Base-by-base conservation (phyloP, 805 yeast genomes). In the Cyberlindnera maritima region DNA sequence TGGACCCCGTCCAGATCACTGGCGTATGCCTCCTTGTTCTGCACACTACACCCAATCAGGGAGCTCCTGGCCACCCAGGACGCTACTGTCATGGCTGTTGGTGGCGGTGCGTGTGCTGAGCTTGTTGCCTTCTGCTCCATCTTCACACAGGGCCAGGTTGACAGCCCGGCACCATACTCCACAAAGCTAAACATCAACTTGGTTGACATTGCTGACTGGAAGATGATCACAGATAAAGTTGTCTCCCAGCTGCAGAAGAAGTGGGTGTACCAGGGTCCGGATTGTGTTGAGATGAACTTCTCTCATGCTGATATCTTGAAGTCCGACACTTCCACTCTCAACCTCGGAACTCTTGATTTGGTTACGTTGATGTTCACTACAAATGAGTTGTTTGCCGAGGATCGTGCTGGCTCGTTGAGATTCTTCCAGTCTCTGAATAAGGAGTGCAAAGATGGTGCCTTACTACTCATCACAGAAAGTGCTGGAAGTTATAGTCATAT, bases 51-150 rank as follows among this genome's bases (percentile, higher is more conserved):
- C 5, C 73, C 73, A 3, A 62, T 81, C 10, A 60, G 64, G 36
- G 61, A 66, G 3, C 33, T 74, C 19, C 58, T 78, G n/a, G 40
- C 54, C 5, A 17, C 51, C 2, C 57, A 63, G 14, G 60, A 64
- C 13, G 59, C 67, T 3, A 63, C 72, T 7, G 77, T 83, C 0
- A 62, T 88, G 31, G 78, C 84, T 56, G 72, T 90, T 32, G 97
- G 96, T 17, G 96, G 95, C 20, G 97, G 97, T 31, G 96, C 96
- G 0, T 88, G 92, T 4, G 87, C 89, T 2, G 97, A 89, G 61
- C 65, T 88, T 20, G 79, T 81, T 28, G 77, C 79, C 0, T 59
- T 88, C 36, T 79, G 80, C 1, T 74, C 90, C 15, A 68, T 85
- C 1, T 82, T 80, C 51, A 69, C 71, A 2, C 65, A 69, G 35